phyloP scores from a whole-genome alignment of 345 rosid species.

The Populus euphratica region DNA sequence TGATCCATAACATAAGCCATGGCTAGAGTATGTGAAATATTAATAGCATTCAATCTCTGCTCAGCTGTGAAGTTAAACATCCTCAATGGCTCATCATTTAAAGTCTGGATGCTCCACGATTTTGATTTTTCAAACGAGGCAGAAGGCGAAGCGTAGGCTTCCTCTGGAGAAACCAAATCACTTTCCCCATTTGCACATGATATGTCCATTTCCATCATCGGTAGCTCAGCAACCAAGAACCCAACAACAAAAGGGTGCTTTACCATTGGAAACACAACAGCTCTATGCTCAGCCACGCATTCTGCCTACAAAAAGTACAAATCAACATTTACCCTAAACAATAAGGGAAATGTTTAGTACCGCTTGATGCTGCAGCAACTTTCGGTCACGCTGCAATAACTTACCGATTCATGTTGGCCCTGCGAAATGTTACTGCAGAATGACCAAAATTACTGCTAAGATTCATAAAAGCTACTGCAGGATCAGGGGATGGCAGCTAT shows the following conservation, averaged over 20 bases:
- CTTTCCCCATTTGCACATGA: slow-evolving; percentile 3
- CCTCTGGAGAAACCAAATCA: slow-evolving; percentile 48
- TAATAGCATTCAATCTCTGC: slow-evolving; percentile 66
- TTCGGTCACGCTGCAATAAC: too few relatives aligned
- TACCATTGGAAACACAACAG: slow-evolving; percentile 90
- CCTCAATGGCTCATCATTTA: slow-evolving; percentile 20
- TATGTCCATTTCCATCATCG: slow-evolving; percentile 23
- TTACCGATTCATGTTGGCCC: too few relatives aligned
- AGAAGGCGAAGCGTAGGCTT: slow-evolving; percentile 46
- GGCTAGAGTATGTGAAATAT: slow-evolving; percentile 67
- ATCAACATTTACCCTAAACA: slow-evolving; percentile 1
- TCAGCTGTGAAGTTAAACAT: slow-evolving; percentile 48
- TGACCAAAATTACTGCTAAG: too few relatives aligned
- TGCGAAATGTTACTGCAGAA: too few relatives aligned
- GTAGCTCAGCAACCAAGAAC: slow-evolving; percentile 90
- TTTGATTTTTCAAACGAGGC: slow-evolving; percentile 23
- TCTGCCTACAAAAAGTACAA: slow-evolving; percentile 48
- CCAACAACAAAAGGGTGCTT: slow-evolving; percentile 88
- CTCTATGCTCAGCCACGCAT: slow-evolving; percentile 53
- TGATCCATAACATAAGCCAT: slow-evolving; percentile 98
- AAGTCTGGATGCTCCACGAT: slow-evolving; percentile 34
- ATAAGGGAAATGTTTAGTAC: too few relatives aligned
- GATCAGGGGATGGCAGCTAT: too few relatives aligned
- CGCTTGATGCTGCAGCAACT: too few relatives aligned
- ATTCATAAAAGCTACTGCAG: too few relatives aligned